A percentile compares a stretch with the other conserved stretches of the same genome.
These are phyloP conservation scores for Xylaria palmicola DNA, from an alignment of 495 filamentous ascomycete genomes.

Conservation along the genomic window DNA sequence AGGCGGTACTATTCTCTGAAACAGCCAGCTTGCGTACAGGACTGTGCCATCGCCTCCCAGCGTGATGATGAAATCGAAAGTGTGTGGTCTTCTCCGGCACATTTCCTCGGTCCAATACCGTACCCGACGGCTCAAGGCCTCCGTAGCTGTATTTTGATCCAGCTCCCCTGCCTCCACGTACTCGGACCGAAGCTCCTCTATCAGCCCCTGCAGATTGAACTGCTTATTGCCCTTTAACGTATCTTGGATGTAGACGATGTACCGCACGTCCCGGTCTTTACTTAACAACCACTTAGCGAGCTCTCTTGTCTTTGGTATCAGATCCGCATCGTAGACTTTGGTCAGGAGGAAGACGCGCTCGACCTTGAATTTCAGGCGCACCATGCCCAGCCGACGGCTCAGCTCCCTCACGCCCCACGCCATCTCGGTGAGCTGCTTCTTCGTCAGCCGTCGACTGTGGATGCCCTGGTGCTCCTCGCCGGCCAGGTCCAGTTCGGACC, in stretches of 20 bases:
- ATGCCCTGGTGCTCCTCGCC: slow-evolving; percentile 26
- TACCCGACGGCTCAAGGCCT: slow-evolving; percentile 57
- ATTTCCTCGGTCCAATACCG: slow-evolving; percentile 82
- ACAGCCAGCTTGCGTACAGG: slow-evolving; percentile 92
- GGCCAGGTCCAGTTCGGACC: slow-evolving; percentile 29
- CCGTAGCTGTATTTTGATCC: slow-evolving; percentile 41
- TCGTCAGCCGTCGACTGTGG: slow-evolving; percentile 70
- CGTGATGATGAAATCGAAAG: slow-evolving; percentile 90
- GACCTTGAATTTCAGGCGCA: slow-evolving; percentile 76
- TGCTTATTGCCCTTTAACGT: slow-evolving; percentile 64
- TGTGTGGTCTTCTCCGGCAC: slow-evolving; percentile 73
- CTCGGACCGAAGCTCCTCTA: slow-evolving; percentile 42
- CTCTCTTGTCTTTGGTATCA: slow-evolving; percentile 78
- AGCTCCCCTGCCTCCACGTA: slow-evolving; percentile 27
- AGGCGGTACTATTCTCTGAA: slow-evolving; percentile 94
- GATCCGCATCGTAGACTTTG: slow-evolving; percentile 78
- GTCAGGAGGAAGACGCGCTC: slow-evolving; percentile 84
- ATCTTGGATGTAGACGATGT: slow-evolving; percentile 79
- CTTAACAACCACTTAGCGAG: slow-evolving; percentile 84
- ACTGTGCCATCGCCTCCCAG: slow-evolving; percentile 98
- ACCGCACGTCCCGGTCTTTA: slow-evolving; percentile 63
- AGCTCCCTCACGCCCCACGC: slow-evolving; percentile 91
- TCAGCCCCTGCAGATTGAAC: slow-evolving; percentile 66
- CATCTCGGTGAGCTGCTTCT: slow-evolving; percentile 93
- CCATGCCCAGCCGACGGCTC: slow-evolving; percentile 76